Evolutionary conservation across 306 rosid genomes (phyloP).

Genomic region (Rosa multiflora): DNA sequence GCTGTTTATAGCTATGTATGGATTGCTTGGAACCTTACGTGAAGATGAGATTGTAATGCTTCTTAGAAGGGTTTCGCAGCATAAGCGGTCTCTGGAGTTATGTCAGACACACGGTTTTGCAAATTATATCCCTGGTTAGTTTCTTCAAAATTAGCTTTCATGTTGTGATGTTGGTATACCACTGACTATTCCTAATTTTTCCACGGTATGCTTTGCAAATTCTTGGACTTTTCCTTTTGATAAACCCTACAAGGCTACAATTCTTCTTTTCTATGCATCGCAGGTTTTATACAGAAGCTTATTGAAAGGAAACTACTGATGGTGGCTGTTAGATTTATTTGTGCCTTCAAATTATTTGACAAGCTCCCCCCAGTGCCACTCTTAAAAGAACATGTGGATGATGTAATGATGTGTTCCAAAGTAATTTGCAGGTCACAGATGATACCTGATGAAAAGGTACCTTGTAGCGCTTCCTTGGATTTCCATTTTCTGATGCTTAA

Average conservation of each 20-base stretch:
- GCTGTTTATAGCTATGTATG: constrained; percentile 24
- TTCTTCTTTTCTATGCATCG: background rate
- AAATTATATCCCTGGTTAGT: constrained; percentile 40
- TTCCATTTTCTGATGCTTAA: background rate
- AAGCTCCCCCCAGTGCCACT: constrained; percentile 39
- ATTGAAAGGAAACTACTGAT: constrained; percentile 33
- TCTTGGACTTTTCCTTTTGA: background rate
- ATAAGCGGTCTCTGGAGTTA: constrained; percentile 35
- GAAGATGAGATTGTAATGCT: constrained; percentile 45
- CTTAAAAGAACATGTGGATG: constrained; percentile 22
- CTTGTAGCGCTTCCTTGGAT: background rate
- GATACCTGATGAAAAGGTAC: constrained; percentile 26
- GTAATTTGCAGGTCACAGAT: background rate
- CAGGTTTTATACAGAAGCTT: constrained; percentile 48
- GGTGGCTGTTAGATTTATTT: constrained; percentile 55
- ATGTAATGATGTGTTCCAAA: background rate
- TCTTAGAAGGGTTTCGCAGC: constrained; percentile 33
- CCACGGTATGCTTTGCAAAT: background rate
- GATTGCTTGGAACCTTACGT: constrained; percentile 32
- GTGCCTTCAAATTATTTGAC: constrained; percentile 44
- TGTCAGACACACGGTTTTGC: constrained; percentile 38
- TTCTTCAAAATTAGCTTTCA: constrained; percentile 3
- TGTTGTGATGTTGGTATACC: background rate
- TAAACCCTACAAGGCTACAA: background rate
- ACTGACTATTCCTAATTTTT: background rate